Evolutionary conservation across 2,329 filamentous ascomycete genomes (phyloP).

Genomic region (Cladosporium sphaerospermum): DNA sequence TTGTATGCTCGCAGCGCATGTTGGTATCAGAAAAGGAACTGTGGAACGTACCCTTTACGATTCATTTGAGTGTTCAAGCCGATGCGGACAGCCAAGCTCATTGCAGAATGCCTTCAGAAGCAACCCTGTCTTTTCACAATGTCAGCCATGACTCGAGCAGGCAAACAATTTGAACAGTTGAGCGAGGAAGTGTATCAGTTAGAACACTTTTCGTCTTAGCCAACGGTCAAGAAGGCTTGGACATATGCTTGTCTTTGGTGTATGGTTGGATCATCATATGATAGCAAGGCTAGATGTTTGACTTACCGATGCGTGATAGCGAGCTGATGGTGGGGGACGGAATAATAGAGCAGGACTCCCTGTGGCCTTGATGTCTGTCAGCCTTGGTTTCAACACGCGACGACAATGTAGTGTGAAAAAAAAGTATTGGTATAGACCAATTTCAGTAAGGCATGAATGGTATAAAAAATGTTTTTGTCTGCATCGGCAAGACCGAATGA

Average conservation of each 20-base stretch:
- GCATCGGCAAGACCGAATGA: conserved; percentile 33
- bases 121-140: too few species aligned
- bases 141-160: background rate
- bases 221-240: conserved; percentile 33
- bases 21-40: background rate
- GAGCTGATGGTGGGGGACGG: background rate
- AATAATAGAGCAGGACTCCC: background rate
- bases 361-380: conserved; percentile 34
- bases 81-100: too few species aligned
- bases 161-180: background rate
- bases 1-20: conserved; percentile 14
- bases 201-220: conserved; percentile 29
- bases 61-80: too few species aligned
- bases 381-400: conserved; percentile 28
- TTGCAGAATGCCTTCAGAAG: background rate
- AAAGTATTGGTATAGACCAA: conserved; percentile 9
- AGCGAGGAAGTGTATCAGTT: conserved; percentile 17
- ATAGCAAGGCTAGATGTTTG: conserved; percentile 2
- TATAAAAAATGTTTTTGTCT: conserved; percentile 31
- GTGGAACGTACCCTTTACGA: background rate
- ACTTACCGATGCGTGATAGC: conserved; percentile 1
- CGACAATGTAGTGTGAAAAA: conserved; percentile 19
- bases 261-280: conserved; percentile 29
- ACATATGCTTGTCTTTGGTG: conserved; percentile 38
- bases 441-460: conserved; percentile 32